These are phyloP conservation scores for Daldinia vernicosa DNA, from an alignment of 495 filamentous ascomycete species.

Conservation along the genomic window DNA sequence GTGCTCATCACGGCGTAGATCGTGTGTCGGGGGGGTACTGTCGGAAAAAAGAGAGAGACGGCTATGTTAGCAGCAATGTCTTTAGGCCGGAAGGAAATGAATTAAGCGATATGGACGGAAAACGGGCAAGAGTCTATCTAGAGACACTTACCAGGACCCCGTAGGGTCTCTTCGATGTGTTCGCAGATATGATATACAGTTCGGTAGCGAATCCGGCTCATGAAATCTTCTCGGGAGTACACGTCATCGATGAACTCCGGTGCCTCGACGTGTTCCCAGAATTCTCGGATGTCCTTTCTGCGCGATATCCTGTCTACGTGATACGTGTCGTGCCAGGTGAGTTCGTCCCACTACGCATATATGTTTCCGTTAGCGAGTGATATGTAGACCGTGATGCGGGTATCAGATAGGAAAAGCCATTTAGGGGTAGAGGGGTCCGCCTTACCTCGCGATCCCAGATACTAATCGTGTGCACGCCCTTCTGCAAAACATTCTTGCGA, in stretches of 20 bases:
- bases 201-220: constrained; percentile 31
- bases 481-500: constrained; percentile 13
- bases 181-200: constrained; percentile 33
- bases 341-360: constrained; percentile 27
- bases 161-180: constrained; percentile 22
- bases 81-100: not conserved
- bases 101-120: not conserved
- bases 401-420: not conserved
- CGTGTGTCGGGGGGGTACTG: constrained; percentile 28
- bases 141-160: not conserved
- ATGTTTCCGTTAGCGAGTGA: not conserved
- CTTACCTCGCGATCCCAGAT: constrained; percentile 40
- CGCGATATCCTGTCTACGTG: constrained; percentile 14
- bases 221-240: not conserved
- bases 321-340: constrained; percentile 39
- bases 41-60: not conserved
- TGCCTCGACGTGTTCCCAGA: constrained; percentile 11
- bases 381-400: not conserved
- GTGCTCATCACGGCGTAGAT: constrained; percentile 27
- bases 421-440: not conserved
- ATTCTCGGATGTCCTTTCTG: constrained; percentile 23
- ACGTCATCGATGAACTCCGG: not conserved
- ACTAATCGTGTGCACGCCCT: constrained; percentile 34
- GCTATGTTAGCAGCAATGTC: not conserved
- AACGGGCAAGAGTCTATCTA: too few relatives aligned